Conservation (phyloP, 352 stramenopile species). For the Phytopythium aichiense region DNA sequence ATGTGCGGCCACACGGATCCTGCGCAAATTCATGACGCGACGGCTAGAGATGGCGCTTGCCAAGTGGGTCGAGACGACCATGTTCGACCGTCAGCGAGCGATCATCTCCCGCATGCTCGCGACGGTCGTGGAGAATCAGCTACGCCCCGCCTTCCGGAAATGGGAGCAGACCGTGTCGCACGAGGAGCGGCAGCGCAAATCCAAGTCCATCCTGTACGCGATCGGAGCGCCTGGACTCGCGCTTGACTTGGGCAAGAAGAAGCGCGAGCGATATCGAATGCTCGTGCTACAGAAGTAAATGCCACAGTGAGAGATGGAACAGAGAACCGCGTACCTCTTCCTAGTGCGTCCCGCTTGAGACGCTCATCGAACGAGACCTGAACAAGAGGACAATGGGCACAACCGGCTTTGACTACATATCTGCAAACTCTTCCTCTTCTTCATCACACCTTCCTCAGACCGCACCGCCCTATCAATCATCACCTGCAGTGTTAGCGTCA, state of each 20-base stretch:
- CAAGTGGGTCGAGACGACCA: slow-evolving; percentile 40
- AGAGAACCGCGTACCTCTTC: background rate
- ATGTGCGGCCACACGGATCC: slow-evolving; percentile 35
- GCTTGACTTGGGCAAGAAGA: slow-evolving; percentile 61
- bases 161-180: slow-evolving; percentile 37
- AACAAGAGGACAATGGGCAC: background rate
- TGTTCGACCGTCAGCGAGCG: slow-evolving; percentile 38
- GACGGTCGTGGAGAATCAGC: slow-evolving; percentile 41
- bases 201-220: slow-evolving; percentile 39
- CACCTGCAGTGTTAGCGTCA: background rate
- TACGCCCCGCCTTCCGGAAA: slow-evolving; percentile 49
- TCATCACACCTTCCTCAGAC: background rate
- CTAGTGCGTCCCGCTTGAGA: background rate
- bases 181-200: slow-evolving; percentile 31
- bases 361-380: background rate
- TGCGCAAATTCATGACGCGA: slow-evolving; percentile 37
- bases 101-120: slow-evolving; percentile 43
- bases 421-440: background rate
- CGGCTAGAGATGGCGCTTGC: slow-evolving; percentile 33
- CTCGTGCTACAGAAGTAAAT: slow-evolving; percentile 61
- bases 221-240: slow-evolving; percentile 42
- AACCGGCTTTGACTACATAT: slow-evolving; percentile 6
- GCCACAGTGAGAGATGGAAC: background rate
- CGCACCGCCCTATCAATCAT: background rate
- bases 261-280: slow-evolving; percentile 59